Conservation (phyloP, 805 yeast species). For the Candida michaelii region DNA sequence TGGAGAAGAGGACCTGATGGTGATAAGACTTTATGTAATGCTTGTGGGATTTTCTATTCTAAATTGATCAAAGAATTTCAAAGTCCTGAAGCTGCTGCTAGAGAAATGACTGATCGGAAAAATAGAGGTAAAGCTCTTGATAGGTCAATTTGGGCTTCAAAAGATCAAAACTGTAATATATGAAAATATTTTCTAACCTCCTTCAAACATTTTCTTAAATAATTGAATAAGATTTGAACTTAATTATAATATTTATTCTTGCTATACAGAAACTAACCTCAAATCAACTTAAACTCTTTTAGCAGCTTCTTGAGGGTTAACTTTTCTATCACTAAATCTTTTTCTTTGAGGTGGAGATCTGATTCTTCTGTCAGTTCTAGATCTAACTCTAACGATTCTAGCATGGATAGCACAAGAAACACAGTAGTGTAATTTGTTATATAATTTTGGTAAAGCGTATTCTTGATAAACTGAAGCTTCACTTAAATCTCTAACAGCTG, state of each 20-base stretch:
- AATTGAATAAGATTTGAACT: no score
- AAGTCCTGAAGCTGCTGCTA: slow-evolving; percentile 35
- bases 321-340: slow-evolving; percentile 96
- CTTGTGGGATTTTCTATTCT: slow-evolving; percentile 80
- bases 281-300: slow-evolving; percentile 61
- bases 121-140: slow-evolving; percentile 16
- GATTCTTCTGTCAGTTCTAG: slow-evolving; percentile 97
- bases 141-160: slow-evolving; percentile 15
- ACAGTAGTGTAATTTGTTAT: slow-evolving; percentile 99
- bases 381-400: slow-evolving; percentile 99
- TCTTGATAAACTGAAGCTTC: slow-evolving; percentile 99
- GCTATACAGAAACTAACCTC: slow-evolving; percentile 4
- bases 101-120: slow-evolving; percentile 27
- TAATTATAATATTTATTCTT: slow-evolving; percentile 6
- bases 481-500: slow-evolving; percentile 99
- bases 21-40: slow-evolving; percentile 80
- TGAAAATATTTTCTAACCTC: neutral
- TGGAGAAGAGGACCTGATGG: slow-evolving; percentile 93
- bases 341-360: slow-evolving; percentile 99
- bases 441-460: slow-evolving; percentile 99
- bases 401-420: slow-evolving; percentile 99
- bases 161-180: neutral
- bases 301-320: slow-evolving; percentile 97
- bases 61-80: slow-evolving; percentile 56
- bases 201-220: no score